A percentile compares a stretch with the other conserved stretches of the same genome.
phyloP scores from a whole-genome alignment of 2,329 filamentous ascomycete genomes.

The Monilinia fructicola region DNA sequence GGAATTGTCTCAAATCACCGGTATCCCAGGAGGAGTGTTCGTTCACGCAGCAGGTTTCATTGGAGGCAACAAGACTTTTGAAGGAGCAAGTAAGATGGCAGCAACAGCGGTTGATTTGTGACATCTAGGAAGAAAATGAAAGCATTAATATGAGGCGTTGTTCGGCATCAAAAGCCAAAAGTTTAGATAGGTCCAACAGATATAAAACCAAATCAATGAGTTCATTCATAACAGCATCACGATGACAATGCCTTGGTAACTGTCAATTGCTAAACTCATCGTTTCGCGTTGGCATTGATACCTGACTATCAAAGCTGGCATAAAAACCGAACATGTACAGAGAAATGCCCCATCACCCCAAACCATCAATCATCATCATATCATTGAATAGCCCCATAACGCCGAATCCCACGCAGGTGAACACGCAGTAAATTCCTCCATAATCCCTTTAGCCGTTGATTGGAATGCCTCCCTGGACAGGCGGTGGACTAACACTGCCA shows the following conservation, averaged over 20 bases:
- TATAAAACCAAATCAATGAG: background rate
- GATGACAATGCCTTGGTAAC: background rate
- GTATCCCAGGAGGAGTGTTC: slow-evolving; percentile 77
- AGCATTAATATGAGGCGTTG: slow-evolving; percentile 10
- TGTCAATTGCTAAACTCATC: slow-evolving; percentile 18
- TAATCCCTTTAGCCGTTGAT: slow-evolving; percentile 56
- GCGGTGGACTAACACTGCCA: slow-evolving; percentile 47
- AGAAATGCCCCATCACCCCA: slow-evolving; percentile 22
- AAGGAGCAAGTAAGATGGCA: slow-evolving; percentile 85
- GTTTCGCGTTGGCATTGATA: slow-evolving; percentile 12
- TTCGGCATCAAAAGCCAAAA: slow-evolving; percentile 3
- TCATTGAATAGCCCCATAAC: slow-evolving; percentile 23
- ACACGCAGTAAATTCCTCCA: slow-evolving; percentile 21
- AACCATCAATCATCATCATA: slow-evolving; percentile 21
- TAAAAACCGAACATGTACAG: slow-evolving; percentile 24
- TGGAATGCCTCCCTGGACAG: slow-evolving; percentile 55
- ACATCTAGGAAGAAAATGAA: slow-evolving; percentile 16
- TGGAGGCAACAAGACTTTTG: slow-evolving; percentile 88
- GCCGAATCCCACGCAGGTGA: slow-evolving; percentile 18
- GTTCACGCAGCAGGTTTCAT: slow-evolving; percentile 96
- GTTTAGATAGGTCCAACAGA: slow-evolving; percentile 14
- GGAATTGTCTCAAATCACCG: slow-evolving; percentile 71
- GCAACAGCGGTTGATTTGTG: slow-evolving; percentile 61
- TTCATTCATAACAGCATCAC: slow-evolving; percentile 1
- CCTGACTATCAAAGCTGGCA: slow-evolving; percentile 23